phyloP scores from a whole-genome alignment of 1,284 basidiomycete genomes.

The Chalciporus sp. region DNA sequence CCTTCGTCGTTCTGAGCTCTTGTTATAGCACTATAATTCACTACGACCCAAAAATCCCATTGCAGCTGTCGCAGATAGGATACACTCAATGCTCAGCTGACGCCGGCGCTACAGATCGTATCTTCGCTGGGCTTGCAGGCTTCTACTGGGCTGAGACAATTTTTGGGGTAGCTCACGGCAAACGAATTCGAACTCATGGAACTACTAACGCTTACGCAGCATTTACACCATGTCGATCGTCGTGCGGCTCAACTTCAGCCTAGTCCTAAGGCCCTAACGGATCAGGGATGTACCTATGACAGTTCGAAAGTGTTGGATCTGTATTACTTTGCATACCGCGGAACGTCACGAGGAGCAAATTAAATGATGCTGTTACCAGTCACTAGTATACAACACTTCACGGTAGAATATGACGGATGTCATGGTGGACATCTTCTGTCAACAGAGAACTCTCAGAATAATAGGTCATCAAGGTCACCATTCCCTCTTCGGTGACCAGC shows the following conservation, averaged over 20 bases:
- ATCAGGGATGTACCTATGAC: not conserved
- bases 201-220: not conserved
- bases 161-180: not conserved
- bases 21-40: constrained; percentile 83
- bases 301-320: not conserved
- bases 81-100: constrained; percentile 42
- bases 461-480: constrained; percentile 49
- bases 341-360: not conserved
- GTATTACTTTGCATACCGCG: not conserved
- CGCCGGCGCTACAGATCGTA: not conserved
- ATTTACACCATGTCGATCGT: not conserved
- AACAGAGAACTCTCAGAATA: constrained; percentile 44
- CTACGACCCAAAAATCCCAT: constrained; percentile 58
- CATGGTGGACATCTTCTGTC: not conserved
- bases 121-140: not conserved
- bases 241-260: not conserved
- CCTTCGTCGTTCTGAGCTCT: constrained; percentile 3
- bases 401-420: not conserved
- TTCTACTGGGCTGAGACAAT: not conserved
- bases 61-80: constrained; percentile 41
- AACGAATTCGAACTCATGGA: not conserved
- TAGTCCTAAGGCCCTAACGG: not conserved
- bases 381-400: constrained; percentile 9
- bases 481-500: constrained; percentile 20
- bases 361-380: not conserved